Percentiles rank a stretch among this genome's conserved stretches.
These are phyloP conservation scores for Daldinia vernicosa DNA, from an alignment of 495 filamentous ascomycete species.

Conservation along the genomic window DNA sequence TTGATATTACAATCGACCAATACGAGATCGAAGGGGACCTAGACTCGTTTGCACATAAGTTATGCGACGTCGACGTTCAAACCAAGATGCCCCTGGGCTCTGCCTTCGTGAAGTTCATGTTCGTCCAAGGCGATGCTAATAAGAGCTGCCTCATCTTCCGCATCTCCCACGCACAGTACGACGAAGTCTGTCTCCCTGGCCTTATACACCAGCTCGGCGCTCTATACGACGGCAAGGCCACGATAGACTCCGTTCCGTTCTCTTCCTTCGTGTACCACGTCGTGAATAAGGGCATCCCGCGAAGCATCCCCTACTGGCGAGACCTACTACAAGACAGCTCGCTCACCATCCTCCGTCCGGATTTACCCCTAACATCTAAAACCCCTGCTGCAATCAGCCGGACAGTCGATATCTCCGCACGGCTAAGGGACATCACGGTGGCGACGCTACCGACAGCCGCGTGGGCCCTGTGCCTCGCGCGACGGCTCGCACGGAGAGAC, in stretches of 20 bases:
- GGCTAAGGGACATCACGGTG: constrained; percentile 61
- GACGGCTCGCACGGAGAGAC: constrained; percentile 57
- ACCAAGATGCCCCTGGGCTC: constrained; percentile 66
- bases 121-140: constrained; percentile 60
- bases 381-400: constrained; percentile 51
- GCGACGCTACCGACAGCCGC: constrained; percentile 67
- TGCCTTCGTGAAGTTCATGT: constrained; percentile 68
- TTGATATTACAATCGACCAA: constrained; percentile 61
- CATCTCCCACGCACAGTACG: constrained; percentile 79
- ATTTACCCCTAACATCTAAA: constrained; percentile 42
- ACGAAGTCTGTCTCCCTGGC: constrained; percentile 72
- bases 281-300: constrained; percentile 41
- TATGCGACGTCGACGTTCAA: constrained; percentile 61
- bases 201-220: constrained; percentile 60
- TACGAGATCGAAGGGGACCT: constrained; percentile 64
- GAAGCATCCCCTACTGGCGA: constrained; percentile 65
- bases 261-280: constrained; percentile 66
- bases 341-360: constrained; percentile 55
- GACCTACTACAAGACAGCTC: constrained; percentile 61
- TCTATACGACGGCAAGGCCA: constrained; percentile 45
- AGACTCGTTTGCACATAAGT: constrained; percentile 58
- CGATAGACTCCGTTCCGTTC: constrained; percentile 62
- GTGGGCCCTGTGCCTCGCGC: constrained; percentile 68
- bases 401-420: constrained; percentile 54
- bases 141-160: constrained; percentile 69